Conservation (phyloP, 768 basidiomycete genomes). For the Auricularia heimuer region DNA sequence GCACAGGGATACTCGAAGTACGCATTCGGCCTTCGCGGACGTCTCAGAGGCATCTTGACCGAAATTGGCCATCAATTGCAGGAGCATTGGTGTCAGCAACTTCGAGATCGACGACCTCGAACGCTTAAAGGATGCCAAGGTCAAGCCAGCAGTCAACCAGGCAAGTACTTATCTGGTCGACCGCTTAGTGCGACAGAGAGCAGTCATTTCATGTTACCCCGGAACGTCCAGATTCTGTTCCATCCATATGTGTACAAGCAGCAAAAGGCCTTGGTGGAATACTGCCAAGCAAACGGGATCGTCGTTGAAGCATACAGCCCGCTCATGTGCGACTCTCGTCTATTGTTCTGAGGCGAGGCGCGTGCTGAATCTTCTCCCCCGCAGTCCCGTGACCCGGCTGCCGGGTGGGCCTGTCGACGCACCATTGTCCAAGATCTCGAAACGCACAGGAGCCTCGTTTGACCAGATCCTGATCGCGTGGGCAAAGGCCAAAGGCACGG, state of each 20-base stretch:
- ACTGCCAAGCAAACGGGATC: slow-evolving; percentile 46
- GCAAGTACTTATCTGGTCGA: slow-evolving; percentile 21
- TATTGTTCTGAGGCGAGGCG: background rate
- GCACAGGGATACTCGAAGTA: slow-evolving; percentile 50
- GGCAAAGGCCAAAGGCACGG: slow-evolving; percentile 58
- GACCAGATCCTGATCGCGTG: slow-evolving; percentile 68
- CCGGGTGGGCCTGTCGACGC: slow-evolving; percentile 58
- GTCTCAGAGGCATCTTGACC: background rate
- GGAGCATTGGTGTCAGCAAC: slow-evolving; percentile 69
- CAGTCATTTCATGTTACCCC: background rate
- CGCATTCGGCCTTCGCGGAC: slow-evolving; percentile 6
- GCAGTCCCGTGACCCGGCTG: slow-evolving; percentile 47
- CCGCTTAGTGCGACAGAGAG: background rate
- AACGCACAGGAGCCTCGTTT: slow-evolving; percentile 37
- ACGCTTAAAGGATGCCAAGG: slow-evolving; percentile 44
- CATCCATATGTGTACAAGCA: slow-evolving; percentile 59
- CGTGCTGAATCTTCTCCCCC: background rate
- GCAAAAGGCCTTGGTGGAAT: slow-evolving; percentile 49
- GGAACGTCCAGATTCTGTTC: slow-evolving; percentile 40
- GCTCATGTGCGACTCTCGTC: slow-evolving; percentile 36
- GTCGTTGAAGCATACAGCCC: slow-evolving; percentile 64
- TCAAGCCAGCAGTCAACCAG: slow-evolving; percentile 62
- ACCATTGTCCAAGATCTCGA: slow-evolving; percentile 45
- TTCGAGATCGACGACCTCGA: slow-evolving; percentile 47
- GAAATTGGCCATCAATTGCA: slow-evolving; percentile 15